These are phyloP conservation scores for Psilocybe mexicana DNA, from an alignment of 1,284 basidiomycete genomes.

Conservation along the genomic window DNA sequence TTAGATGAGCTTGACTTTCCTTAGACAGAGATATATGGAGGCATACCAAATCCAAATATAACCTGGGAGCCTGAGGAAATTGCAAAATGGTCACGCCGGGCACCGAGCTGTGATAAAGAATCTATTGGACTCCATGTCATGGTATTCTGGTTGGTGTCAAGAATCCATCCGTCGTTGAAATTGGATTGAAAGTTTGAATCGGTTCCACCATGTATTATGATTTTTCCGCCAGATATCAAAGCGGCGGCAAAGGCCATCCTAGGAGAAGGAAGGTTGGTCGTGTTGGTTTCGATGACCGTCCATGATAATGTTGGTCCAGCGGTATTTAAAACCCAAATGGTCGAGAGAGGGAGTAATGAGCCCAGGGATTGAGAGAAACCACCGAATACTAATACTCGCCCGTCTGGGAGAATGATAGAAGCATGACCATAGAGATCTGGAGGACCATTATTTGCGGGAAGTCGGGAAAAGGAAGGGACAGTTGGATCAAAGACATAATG, in stretches of 20 bases:
- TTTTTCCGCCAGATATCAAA: constrained; percentile 50
- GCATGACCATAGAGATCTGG: constrained; percentile 71
- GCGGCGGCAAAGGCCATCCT: constrained; percentile 70
- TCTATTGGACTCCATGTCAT: constrained; percentile 58
- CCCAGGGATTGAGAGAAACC: constrained; percentile 59
- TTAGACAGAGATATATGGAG: neutral
- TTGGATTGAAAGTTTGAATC: constrained; percentile 56
- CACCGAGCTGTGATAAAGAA: constrained; percentile 54
- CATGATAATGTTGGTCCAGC: constrained; percentile 49
- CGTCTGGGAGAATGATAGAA: constrained; percentile 66
- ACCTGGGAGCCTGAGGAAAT: constrained; percentile 61
- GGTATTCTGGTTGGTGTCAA: constrained; percentile 59
- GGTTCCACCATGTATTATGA: constrained; percentile 81
- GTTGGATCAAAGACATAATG: constrained; percentile 64
- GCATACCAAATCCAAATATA: constrained; percentile 78
- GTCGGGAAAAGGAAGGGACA: constrained; percentile 49
- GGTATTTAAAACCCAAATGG: constrained; percentile 68
- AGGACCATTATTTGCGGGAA: constrained; percentile 60
- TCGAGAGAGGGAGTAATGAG: constrained; percentile 54
- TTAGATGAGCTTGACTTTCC: neutral
- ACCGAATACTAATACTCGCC: constrained; percentile 73
- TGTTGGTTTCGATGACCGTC: constrained; percentile 45
- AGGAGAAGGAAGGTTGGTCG: constrained; percentile 49
- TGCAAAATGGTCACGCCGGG: constrained; percentile 74
- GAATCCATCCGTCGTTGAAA: constrained; percentile 73